These are phyloP conservation scores for Rehmannia glutinosa DNA, from an alignment of 257 asterid genomes.

Conservation along the genomic window DNA sequence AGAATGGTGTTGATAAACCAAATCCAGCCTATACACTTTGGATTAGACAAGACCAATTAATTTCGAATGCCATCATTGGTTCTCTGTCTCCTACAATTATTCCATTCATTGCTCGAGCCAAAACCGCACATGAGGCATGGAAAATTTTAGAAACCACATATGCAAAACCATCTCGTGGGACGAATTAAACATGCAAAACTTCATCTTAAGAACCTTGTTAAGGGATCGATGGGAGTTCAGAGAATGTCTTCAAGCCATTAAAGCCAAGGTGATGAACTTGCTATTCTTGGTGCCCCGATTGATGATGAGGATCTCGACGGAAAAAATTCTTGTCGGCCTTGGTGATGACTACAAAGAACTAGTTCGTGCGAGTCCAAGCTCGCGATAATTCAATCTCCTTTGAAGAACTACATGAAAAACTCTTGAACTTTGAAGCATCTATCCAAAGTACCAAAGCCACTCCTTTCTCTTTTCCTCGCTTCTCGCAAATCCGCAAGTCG, in stretches of 20 bases:
- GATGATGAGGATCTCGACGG: background rate
- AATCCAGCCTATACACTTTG: background rate
- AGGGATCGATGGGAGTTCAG: background rate
- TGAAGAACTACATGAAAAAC: no score
- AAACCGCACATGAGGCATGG: background rate
- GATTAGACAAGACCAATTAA: background rate
- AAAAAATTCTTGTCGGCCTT: background rate
- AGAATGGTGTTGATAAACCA: background rate
- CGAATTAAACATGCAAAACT: background rate
- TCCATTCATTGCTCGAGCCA: background rate
- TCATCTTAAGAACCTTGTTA: background rate
- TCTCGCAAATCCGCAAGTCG: no score
- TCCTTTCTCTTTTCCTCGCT: no score
- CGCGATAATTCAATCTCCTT: no score
- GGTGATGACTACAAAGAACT: background rate
- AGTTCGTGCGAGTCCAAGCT: no score
- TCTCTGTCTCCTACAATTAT: background rate
- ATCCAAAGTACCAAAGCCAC: no score
- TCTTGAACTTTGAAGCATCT: no score
- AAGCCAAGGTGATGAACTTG: background rate
- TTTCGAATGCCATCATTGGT: background rate
- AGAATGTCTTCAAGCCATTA: background rate
- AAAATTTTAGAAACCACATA: background rate
- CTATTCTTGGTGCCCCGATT: background rate
- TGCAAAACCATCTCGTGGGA: background rate